phyloP scores from a whole-genome alignment of 495 filamentous ascomycete species.

The Zalerion maritima region DNA sequence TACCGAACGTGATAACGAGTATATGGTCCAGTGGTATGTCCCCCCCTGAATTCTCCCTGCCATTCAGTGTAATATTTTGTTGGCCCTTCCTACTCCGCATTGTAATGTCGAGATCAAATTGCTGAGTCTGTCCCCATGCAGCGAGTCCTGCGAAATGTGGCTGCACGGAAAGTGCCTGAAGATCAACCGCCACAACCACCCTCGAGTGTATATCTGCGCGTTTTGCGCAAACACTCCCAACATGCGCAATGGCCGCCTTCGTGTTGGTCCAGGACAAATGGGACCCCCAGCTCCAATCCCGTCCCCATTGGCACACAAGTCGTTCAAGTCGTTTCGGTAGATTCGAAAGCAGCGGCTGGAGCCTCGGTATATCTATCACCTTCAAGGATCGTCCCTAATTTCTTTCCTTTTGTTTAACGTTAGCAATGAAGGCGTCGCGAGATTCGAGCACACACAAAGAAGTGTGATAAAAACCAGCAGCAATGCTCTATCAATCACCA shows the following conservation, averaged over 20 bases:
- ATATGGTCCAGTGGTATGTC: conserved; percentile 74
- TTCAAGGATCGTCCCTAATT: too few relatives aligned
- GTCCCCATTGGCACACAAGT: conserved; percentile 56
- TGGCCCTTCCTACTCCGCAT: conserved; percentile 8
- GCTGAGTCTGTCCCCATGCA: too few relatives aligned
- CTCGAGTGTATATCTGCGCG: conserved; percentile 64
- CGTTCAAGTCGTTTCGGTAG: conserved; percentile 40
- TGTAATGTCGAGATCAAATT: too few relatives aligned
- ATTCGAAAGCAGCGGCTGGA: conserved; percentile 1
- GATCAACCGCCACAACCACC: conserved; percentile 47
- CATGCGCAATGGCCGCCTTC: conserved; percentile 47
- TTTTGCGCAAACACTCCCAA: conserved; percentile 66
- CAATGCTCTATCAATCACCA: too few relatives aligned
- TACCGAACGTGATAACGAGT: conserved; percentile 26
- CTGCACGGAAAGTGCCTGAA: conserved; percentile 69
- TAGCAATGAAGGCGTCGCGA: too few relatives aligned
- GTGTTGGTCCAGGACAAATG: conserved; percentile 23
- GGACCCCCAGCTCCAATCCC: conserved; percentile 26
- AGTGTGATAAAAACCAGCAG: too few relatives aligned
- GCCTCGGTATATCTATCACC: too few relatives aligned
- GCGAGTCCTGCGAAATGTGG: conserved; percentile 79
- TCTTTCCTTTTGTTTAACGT: too few relatives aligned
- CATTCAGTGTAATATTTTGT: conserved; percentile 1
- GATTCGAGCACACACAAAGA: too few relatives aligned
- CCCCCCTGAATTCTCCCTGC: conserved; percentile 2